Base-by-base conservation (phyloP, 2,329 filamentous ascomycete species). In the Trichoderma sp. region DNA sequence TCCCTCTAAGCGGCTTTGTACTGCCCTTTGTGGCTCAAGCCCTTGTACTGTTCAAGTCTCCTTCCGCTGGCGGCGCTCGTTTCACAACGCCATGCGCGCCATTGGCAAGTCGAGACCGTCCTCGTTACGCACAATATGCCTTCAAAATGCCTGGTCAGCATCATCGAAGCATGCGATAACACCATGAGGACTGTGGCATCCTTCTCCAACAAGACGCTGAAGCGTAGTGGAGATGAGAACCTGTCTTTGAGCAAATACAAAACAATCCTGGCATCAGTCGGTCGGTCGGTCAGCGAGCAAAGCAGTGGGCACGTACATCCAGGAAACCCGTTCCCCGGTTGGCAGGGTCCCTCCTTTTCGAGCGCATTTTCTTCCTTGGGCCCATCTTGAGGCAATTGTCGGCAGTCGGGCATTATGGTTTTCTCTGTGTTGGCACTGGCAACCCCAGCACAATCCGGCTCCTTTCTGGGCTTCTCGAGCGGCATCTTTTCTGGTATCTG, bases 101-200 rank as follows among this genome's bases (percentile, higher is more conserved):
- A 73, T 74, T 77, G 21, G 74, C 81, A 83, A 86, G 86, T 89
- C 73, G 86, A 89, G 85, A 79, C 74, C 76, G 80, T 83, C 80
- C 76, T 75, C 75, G 82, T 83, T 82, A 78, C 79, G 81, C 80
- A 75, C 71, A 74, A 73, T 76, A 75, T 72, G 71, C 50, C 71
- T 71, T 71, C 73, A 74, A 76, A 75, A 69, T 72, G 82, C 82
- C 82, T 85, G 82, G 81, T 82, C 84, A 85, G 83, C 83, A 79
- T 72, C 68, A 66, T 67, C 64, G 59, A 61, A 69, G 68, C 67
- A 70, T 71, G 71, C 71, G 72, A 70, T 68, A 72, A 68, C 68
- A 60, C 57, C 43, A 65, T 30, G 50, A 61, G 72, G 72, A 71
- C 70, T 64, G 66, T 68, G 71, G 71, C 71, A 44, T 48, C 45